A percentile compares a stretch with the other conserved stretches of the same genome.
Evolutionary conservation across 225 moss, liverwort and hornwort genomes (phyloP).

Genomic region (Marchantia paleacea): DNA sequence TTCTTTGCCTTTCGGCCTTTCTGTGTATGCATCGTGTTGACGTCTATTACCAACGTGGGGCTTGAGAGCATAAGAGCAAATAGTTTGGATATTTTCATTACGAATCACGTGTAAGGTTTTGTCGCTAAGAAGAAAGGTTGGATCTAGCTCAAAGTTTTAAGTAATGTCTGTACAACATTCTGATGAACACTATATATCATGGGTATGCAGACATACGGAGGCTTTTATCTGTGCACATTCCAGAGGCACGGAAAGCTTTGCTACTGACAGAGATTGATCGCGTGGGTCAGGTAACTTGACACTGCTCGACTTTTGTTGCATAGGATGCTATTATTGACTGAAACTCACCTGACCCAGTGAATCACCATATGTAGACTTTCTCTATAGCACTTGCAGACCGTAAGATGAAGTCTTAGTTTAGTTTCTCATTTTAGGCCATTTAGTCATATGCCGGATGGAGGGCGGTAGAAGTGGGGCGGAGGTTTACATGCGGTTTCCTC

Average conservation of each 20-base stretch:
- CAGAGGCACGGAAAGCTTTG: slow-evolving; percentile 88
- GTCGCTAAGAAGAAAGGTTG: neutral
- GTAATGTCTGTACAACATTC: neutral
- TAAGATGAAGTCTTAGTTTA: neutral
- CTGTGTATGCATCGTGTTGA: neutral
- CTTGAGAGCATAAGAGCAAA: neutral
- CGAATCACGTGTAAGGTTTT: neutral
- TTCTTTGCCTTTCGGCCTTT: neutral
- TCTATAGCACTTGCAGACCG: neutral
- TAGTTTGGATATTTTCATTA: neutral
- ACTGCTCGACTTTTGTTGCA: neutral
- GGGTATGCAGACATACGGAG: slow-evolving; percentile 70
- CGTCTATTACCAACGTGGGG: neutral
- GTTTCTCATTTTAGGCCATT: neutral
- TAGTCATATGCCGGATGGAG: neutral
- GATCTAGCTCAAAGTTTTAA: neutral
- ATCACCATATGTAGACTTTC: neutral
- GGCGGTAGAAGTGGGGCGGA: neutral
- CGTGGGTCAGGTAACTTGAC: slow-evolving; percentile 75
- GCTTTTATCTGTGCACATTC: slow-evolving; percentile 74
- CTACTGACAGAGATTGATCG: slow-evolving; percentile 91
- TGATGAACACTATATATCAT: neutral
- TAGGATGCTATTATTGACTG: neutral
- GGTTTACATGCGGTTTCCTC: neutral
- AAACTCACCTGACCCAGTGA: neutral